phyloP scores from a whole-genome alignment of 2,329 filamentous ascomycete species.

The Hymenoscyphus scutula region DNA sequence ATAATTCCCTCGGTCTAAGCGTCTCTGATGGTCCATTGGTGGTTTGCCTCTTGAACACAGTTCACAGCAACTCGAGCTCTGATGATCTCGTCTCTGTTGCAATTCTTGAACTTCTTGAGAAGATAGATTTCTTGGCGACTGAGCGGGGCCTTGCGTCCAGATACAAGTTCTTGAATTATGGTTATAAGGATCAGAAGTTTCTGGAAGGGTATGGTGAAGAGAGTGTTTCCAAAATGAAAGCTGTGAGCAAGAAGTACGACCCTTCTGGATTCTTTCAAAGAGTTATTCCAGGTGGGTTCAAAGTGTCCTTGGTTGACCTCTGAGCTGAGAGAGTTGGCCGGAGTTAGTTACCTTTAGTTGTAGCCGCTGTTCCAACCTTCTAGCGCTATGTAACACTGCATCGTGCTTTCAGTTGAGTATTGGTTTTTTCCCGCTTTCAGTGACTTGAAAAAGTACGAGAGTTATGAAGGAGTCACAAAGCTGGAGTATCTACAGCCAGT shows the following conservation, averaged over 20 bases:
- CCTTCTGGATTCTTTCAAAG: conserved; percentile 31
- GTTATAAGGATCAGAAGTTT: conserved; percentile 9
- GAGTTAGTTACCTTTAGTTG: no score
- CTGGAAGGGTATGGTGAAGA: conserved; percentile 15
- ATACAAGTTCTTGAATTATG: conserved; percentile 18
- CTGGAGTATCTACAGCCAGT: no score
- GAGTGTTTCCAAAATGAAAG: conserved; percentile 18
- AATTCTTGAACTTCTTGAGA: neutral
- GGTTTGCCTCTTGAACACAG: neutral
- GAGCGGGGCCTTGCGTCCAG: neutral
- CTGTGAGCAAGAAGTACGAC: conserved; percentile 32
- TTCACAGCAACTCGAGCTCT: neutral
- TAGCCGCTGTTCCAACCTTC: no score
- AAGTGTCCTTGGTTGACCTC: conserved; percentile 16
- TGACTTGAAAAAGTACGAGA: no score
- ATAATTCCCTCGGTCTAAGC: neutral
- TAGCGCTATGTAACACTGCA: no score
- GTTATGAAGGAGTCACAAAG: no score
- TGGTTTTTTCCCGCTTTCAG: no score
- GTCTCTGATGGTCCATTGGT: conserved; percentile 7
- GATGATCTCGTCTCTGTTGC: neutral
- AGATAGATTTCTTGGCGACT: neutral
- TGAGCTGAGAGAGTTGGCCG: neutral
- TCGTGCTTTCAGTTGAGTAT: no score
- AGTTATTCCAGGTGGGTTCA: conserved; percentile 31